phyloP scores from a whole-genome alignment of 768 basidiomycete species.

The Tricholoma terreum region DNA sequence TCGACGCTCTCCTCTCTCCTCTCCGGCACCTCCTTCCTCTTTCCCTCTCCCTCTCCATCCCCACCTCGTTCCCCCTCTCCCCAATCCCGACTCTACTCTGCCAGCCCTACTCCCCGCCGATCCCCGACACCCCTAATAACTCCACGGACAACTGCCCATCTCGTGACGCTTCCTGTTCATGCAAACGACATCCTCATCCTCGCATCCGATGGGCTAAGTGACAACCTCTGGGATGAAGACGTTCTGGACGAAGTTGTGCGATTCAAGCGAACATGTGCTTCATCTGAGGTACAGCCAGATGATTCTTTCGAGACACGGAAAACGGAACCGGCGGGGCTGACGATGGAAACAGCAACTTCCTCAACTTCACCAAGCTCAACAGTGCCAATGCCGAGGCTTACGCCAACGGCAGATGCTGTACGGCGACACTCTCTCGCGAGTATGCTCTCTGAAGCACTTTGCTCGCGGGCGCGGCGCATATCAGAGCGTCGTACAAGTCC shows the following conservation, averaged over 20 bases:
- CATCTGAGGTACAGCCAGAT: background rate
- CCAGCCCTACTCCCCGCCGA: background rate
- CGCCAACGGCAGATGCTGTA: conserved; percentile 24
- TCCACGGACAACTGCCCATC: conserved; percentile 55
- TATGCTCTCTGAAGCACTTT: conserved; percentile 77
- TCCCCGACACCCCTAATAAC: conserved; percentile 2
- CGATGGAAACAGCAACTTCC: background rate
- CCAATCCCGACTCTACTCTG: conserved; percentile 11
- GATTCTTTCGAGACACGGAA: background rate
- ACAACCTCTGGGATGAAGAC: conserved; percentile 89
- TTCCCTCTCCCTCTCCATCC: background rate
- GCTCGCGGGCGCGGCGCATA: conserved; percentile 70
- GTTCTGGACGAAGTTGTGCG: conserved; percentile 76
- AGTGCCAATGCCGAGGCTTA: background rate
- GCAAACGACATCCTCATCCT: conserved; percentile 78
- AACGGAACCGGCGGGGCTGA: background rate
- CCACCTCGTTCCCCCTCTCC: background rate
- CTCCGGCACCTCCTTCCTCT: conserved; percentile 3
- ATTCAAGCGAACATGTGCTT: conserved; percentile 34
- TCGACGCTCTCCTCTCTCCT: conserved; percentile 6
- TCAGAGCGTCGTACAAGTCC: conserved; percentile 44
- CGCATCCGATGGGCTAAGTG: conserved; percentile 76
- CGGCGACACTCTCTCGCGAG: conserved; percentile 56
- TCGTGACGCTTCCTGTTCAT: conserved; percentile 65
- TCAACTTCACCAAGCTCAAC: background rate